Conservation (phyloP, 2,329 filamentous ascomycete species). For the Paraphoma chrysanthemicola region DNA sequence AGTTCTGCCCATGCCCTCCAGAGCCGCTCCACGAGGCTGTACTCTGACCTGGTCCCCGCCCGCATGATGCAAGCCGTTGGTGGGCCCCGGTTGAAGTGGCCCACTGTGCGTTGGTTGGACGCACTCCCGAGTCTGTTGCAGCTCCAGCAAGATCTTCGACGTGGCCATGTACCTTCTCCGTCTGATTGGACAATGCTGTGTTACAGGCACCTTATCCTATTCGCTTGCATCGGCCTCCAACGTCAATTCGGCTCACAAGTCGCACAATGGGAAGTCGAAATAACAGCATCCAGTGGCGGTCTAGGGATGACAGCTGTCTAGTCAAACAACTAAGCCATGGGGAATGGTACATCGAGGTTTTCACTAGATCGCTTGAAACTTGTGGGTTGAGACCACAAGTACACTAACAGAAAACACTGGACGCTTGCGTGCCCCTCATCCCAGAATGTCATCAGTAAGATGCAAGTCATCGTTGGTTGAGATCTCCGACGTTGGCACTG, state of each 20-base stretch:
- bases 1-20: neutral
- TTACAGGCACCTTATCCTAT: conserved; percentile 17
- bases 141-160: conserved; percentile 25
- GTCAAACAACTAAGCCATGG: neutral
- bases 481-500: neutral
- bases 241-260: conserved; percentile 2
- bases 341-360: no score
- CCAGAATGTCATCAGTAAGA: neutral
- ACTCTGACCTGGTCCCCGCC: conserved; percentile 11
- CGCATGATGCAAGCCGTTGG: conserved; percentile 29
- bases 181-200: conserved; percentile 25
- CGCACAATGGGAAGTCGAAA: conserved; percentile 1
- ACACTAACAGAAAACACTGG: neutral
- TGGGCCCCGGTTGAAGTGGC: conserved; percentile 23
- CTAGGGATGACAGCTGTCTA: neutral
- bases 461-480: neutral
- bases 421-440: neutral
- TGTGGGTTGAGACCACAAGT: neutral
- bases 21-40: conserved; percentile 18
- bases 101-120: conserved; percentile 27
- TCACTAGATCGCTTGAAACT: neutral
- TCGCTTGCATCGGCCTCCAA: conserved; percentile 15
- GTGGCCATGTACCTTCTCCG: conserved; percentile 21
- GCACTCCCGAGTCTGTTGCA: conserved; percentile 14
- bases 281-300: neutral